Percentiles rank a stretch among this genome's conserved stretches.
Conservation (phyloP, 1,139 yeast genomes). For the Blastobotrys malaysiensis region DNA sequence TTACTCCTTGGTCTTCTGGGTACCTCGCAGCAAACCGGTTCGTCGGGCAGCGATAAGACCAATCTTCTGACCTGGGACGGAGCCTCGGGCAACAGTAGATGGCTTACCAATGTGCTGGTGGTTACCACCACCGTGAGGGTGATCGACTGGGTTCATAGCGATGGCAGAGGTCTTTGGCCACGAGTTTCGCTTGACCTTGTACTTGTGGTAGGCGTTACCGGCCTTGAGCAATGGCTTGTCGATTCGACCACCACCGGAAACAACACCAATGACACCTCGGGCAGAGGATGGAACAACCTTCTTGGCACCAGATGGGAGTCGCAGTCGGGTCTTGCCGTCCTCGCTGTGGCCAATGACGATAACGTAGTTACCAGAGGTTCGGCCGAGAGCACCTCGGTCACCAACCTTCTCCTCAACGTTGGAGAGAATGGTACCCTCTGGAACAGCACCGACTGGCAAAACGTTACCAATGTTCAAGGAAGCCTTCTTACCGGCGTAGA, state of each 20-base stretch:
- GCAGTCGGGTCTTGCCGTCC: slow-evolving; percentile 97
- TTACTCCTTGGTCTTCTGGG: slow-evolving; percentile 92
- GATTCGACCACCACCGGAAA: slow-evolving; percentile 99
- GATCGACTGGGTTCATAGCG: slow-evolving; percentile 99
- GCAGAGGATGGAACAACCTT: slow-evolving; percentile 91
- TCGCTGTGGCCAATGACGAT: slow-evolving; percentile 99
- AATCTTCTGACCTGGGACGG: slow-evolving; percentile 99
- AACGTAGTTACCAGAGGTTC: slow-evolving; percentile 99
- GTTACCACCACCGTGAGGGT: slow-evolving; percentile 99
- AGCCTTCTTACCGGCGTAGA: slow-evolving; percentile 99
- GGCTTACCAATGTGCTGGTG: slow-evolving; percentile 99
- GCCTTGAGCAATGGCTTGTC: slow-evolving; percentile 99
- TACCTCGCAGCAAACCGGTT: slow-evolving; percentile 99
- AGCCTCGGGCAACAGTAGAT: slow-evolving; percentile 99
- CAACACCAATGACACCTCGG: slow-evolving; percentile 99
- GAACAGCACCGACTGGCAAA: slow-evolving; percentile 93
- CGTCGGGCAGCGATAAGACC: slow-evolving; percentile 99
- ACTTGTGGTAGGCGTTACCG: slow-evolving; percentile 99
- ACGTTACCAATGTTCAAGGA: slow-evolving; percentile 96
- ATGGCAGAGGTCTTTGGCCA: slow-evolving; percentile 99
- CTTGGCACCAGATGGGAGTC: slow-evolving; percentile 99
- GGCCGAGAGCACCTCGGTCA: slow-evolving; percentile 99
- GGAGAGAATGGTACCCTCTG: slow-evolving; percentile 99
- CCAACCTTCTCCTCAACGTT: slow-evolving; percentile 99
- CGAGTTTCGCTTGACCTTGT: slow-evolving; percentile 97